Conservation (phyloP, 345 rosid species). For the Viola odorata region DNA sequence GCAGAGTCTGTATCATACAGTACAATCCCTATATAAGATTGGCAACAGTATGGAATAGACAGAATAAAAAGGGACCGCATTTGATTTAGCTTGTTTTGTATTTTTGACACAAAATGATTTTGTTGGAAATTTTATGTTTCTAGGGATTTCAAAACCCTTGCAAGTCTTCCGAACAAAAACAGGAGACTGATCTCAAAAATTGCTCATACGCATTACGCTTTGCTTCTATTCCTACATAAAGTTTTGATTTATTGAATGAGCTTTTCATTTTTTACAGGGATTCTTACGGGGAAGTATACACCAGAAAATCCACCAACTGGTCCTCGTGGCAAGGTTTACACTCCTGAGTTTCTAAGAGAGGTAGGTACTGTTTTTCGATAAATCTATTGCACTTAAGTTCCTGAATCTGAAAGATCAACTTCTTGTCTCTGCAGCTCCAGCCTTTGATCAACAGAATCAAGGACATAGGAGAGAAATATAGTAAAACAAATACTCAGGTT, state of each 20-base stretch:
- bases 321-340: conserved; percentile 73
- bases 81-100: too few species aligned
- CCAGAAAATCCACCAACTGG: conserved; percentile 84
- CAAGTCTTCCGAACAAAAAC: too few species aligned
- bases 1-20: too few species aligned
- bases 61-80: too few species aligned
- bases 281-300: conserved; percentile 89
- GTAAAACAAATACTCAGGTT: conserved; percentile 83
- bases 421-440: conserved; percentile 55
- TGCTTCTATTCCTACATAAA: too few species aligned
- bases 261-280: conserved; percentile 42
- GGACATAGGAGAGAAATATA: conserved; percentile 58
- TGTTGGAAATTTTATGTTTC: too few species aligned
- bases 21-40: too few species aligned
- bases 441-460: conserved; percentile 64
- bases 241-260: background rate
- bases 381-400: background rate
- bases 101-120: too few species aligned
- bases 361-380: conserved; percentile 20
- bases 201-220: too few species aligned
- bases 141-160: too few species aligned
- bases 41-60: too few species aligned
- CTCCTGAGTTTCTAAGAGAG: conserved; percentile 62
- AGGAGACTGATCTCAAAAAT: too few species aligned
- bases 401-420: conserved; percentile 16